Base-by-base conservation (phyloP, 495 filamentous ascomycete species). In the Hypoxylon rickii region DNA sequence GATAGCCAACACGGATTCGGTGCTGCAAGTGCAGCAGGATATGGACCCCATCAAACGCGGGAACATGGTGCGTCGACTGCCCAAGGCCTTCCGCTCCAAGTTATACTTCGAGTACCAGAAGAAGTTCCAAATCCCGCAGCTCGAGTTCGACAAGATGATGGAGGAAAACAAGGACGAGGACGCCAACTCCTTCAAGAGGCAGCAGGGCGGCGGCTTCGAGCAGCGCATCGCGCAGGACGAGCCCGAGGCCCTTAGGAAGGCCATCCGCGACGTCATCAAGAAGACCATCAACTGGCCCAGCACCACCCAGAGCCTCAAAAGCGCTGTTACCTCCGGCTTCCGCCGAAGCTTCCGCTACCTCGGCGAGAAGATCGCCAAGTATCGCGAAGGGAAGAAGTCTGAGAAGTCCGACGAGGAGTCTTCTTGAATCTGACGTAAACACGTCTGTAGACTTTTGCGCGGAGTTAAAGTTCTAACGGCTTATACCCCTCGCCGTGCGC, bases 51-150 rank as follows among this genome's bases (percentile, higher is more conserved):
- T 89, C 37, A 90, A 86, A 64, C 84, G 94, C 36, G 92, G 89
- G 16, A 97, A 98, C 67, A 97, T 97, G 89, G 92, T 98, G 7
- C 85, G 95, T 8, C 86, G 94, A 18, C 76, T 98, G 10, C 95
- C 94, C 0, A 91, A 89, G 50, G 76, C 85, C 1, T 97, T 98
- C 80, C 82, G 94, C 11, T 79, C 89, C 40, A 92, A 90, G 58
- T 70, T 98, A 2, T 98, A 97, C 73, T 95, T 94, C 71, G 85
- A 90, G 61, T 97, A 96, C 63, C 94, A 97, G 70, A 80, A 86
- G 58, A 92, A 95, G 64, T 96, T 88, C 61, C 79, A 80, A 26
- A 95, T 97, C 26, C 92, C 94, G 0, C 86, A 83, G 18, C 75
- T 77, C 1, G 89, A 96, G 33, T 98, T 96, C 70, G 71, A 89